A percentile compares a stretch with the other conserved stretches of the same genome.
These are phyloP conservation scores for Hansfordia pulvinata DNA, from an alignment of 2,329 filamentous ascomycete species.

Conservation along the genomic window DNA sequence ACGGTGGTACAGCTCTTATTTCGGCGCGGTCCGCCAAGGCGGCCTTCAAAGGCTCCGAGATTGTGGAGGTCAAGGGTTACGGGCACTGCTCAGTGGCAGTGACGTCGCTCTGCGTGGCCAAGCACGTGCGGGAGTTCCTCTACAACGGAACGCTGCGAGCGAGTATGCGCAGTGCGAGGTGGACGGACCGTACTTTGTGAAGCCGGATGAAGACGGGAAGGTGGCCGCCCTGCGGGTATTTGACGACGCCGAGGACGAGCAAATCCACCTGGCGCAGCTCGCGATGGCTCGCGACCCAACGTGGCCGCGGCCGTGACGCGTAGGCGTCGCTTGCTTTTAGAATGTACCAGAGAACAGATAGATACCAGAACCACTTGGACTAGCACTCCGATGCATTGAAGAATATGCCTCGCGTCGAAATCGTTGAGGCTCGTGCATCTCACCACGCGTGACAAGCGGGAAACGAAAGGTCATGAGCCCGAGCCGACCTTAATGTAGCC, in stretches of 20 bases:
- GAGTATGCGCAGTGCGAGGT: slow-evolving; percentile 20
- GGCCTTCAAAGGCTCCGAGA: slow-evolving; percentile 20
- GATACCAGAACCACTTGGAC: no score
- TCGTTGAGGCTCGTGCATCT: no score
- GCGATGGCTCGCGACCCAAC: no score
- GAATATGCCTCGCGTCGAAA: no score
- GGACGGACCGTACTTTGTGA: slow-evolving; percentile 23
- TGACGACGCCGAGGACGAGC: slow-evolving; percentile 6
- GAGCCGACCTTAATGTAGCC: no score
- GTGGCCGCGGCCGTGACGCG: no score
- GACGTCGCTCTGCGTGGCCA: slow-evolving; percentile 21
- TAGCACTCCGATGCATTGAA: no score
- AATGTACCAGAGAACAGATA: no score
- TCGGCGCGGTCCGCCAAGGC: slow-evolving; percentile 21
- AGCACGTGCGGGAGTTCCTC: slow-evolving; percentile 21
- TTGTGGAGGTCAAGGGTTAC: slow-evolving; percentile 27
- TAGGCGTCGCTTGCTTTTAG: no score
- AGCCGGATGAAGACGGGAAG: slow-evolving; percentile 10
- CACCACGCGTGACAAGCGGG: no score
- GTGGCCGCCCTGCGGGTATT: slow-evolving; percentile 4
- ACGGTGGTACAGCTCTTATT: slow-evolving; percentile 7
- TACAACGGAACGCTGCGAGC: slow-evolving; percentile 21
- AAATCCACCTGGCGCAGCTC: slow-evolving; percentile 7
- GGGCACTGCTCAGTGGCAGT: slow-evolving; percentile 25
- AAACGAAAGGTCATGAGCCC: no score